Conservation (phyloP, 805 yeast genomes). For the Yarrowia bubula region DNA sequence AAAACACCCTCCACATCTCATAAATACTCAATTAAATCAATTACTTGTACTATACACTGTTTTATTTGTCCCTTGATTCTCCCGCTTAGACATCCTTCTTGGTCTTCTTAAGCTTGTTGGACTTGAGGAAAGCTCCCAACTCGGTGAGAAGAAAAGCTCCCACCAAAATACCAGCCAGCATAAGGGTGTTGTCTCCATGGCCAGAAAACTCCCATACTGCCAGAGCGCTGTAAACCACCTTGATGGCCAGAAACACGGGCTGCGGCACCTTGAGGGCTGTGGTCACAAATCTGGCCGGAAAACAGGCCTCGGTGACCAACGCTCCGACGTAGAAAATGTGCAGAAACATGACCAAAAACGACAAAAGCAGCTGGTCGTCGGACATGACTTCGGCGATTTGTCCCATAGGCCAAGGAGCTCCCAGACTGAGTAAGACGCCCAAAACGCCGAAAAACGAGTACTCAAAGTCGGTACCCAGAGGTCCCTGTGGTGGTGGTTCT, state of each 20-base stretch:
- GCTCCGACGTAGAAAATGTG: background rate
- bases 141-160: background rate
- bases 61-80: too few species aligned
- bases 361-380: background rate
- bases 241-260: background rate
- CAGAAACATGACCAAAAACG: slow-evolving; percentile 1
- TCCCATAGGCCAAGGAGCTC: slow-evolving; percentile 14
- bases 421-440: background rate
- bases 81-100: background rate
- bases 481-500: background rate
- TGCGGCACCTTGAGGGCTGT: background rate
- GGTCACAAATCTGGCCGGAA: background rate
- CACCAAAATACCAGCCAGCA: background rate
- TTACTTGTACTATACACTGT: background rate
- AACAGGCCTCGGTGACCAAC: background rate
- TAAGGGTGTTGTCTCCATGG: background rate
- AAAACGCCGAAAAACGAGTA: background rate
- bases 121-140: background rate
- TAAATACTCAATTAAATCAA: too few species aligned
- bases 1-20: too few species aligned
- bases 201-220: slow-evolving; percentile 1
- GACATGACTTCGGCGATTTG: background rate
- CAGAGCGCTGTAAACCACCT: background rate
- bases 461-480: slow-evolving; percentile 3
- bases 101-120: too few species aligned